Conservation (phyloP, 1,284 basidiomycete species). For the Fereydounia khargensis region DNA sequence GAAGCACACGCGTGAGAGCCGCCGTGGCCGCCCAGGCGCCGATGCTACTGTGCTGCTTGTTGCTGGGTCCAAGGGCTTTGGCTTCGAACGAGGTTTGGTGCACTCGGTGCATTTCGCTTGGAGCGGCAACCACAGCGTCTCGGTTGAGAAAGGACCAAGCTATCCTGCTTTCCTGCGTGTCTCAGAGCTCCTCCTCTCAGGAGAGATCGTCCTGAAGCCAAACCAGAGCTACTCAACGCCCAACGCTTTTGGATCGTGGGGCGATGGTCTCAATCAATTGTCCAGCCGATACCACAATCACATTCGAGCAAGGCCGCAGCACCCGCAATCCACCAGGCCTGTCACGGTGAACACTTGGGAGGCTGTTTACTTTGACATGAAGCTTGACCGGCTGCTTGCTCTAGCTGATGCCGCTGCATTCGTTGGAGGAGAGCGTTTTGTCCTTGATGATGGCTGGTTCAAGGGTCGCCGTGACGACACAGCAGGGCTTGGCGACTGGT, state of each 20-base stretch:
- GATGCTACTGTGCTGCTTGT: constrained; percentile 3
- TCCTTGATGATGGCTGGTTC: constrained; percentile 5
- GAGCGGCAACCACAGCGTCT: constrained; percentile 2
- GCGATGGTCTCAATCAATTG: not conserved
- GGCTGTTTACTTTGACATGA: constrained; percentile 2
- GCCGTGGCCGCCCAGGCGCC: constrained; percentile 4
- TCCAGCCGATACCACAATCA: constrained; percentile 1
- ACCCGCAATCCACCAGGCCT: not conserved
- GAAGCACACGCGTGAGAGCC: constrained; percentile 1
- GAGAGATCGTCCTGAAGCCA: constrained; percentile 1
- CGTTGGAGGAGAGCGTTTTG: constrained; percentile 1
- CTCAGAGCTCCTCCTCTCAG: not conserved
- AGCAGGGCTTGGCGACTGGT: constrained; percentile 4
- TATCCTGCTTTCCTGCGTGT: constrained; percentile 6
- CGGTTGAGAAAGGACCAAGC: constrained; percentile 6
- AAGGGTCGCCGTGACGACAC: constrained; percentile 4
- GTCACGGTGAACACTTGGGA: constrained; percentile 5
- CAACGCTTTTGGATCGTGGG: constrained; percentile 3
- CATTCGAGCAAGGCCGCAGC: not conserved
- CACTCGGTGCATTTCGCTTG: constrained; percentile 9
- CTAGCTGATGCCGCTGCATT: constrained; percentile 1
- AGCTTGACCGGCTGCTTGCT: not conserved
- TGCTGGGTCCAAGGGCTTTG: constrained; percentile 1
- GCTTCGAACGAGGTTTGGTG: constrained; percentile 3
- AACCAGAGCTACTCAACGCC: constrained; percentile 1